Evolutionary conservation across 495 filamentous ascomycete species (phyloP).

Genomic region (Penicillium argentinense): DNA sequence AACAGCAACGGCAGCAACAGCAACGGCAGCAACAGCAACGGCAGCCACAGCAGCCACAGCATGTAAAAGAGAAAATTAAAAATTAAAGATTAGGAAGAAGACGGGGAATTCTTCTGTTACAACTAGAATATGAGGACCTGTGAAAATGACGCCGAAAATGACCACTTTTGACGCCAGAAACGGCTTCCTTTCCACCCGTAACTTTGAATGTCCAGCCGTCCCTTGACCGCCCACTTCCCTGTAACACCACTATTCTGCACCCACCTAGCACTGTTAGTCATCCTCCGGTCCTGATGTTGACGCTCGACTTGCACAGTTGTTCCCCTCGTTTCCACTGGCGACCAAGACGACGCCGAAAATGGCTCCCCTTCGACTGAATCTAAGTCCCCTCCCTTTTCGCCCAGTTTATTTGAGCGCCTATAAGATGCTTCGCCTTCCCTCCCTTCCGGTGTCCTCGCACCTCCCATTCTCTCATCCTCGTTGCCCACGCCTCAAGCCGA

Average conservation of each 20-base stretch:
- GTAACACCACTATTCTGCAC: conserved; percentile 12
- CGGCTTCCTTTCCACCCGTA: conserved; percentile 15
- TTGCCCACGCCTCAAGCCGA: neutral
- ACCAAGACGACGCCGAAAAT: conserved; percentile 18
- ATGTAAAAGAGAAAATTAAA: too few relatives aligned
- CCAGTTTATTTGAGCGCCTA: conserved; percentile 12
- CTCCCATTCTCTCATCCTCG: conserved; percentile 4
- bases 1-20: too few relatives aligned
- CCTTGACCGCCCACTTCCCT: conserved; percentile 8
- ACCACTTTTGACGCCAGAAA: conserved; percentile 19
- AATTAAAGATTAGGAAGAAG: too few relatives aligned
- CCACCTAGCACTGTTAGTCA: conserved; percentile 3
- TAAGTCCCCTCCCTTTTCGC: conserved; percentile 3
- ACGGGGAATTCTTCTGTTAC: too few relatives aligned
- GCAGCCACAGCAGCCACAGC: too few relatives aligned
- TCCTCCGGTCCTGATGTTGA: conserved; percentile 10
- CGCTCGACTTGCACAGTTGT: conserved; percentile 9
- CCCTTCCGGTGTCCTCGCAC: conserved; percentile 7
- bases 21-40: too few relatives aligned
- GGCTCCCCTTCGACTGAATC: conserved; percentile 8
- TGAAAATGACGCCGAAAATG: conserved; percentile 25
- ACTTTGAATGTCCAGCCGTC: conserved; percentile 9
- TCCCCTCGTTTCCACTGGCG: conserved; percentile 6
- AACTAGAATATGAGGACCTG: conserved; percentile 26
- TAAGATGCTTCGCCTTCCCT: conserved; percentile 20